phyloP scores from a whole-genome alignment of 2,329 filamentous ascomycete species.

The Aureobasidium sp. region DNA sequence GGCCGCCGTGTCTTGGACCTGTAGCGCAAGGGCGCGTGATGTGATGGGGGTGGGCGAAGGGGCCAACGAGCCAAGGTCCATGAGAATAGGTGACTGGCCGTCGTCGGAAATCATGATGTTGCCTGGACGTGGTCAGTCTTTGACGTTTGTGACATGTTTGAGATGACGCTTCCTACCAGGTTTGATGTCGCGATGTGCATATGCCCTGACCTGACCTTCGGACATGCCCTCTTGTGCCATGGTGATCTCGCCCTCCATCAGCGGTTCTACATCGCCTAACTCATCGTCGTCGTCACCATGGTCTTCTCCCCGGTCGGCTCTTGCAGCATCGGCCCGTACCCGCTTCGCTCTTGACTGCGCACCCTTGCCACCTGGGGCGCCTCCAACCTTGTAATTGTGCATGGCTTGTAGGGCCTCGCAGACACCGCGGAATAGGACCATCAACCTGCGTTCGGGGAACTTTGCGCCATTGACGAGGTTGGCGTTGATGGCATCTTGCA shows the following conservation, averaged over 20 bases:
- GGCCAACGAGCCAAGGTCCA: conserved; percentile 91
- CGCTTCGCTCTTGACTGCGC: conserved; percentile 47
- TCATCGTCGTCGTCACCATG: conserved; percentile 49
- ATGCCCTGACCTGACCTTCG: conserved; percentile 64
- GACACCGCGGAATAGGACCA: conserved; percentile 86
- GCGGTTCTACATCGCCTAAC: conserved; percentile 65
- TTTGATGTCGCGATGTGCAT: conserved; percentile 95
- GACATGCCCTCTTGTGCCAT: conserved; percentile 58
- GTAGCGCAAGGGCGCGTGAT: conserved; percentile 78
- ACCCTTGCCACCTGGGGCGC: conserved; percentile 42
- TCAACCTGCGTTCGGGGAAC: conserved; percentile 80
- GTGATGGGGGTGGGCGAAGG: conserved; percentile 83
- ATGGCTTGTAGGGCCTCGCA: conserved; percentile 81
- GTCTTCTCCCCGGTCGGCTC: conserved; percentile 42
- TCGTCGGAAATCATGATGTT: conserved; percentile 99
- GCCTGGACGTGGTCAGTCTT: conserved; percentile 33
- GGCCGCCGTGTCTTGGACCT: conserved; percentile 86
- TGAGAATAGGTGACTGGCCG: conserved; percentile 80
- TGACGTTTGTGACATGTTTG: background rate
- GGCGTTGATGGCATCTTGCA: conserved; percentile 97
- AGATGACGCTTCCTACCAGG: conserved; percentile 53
- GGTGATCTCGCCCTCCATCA: conserved; percentile 72
- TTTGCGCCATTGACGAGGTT: conserved; percentile 90
- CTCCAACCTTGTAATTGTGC: conserved; percentile 72
- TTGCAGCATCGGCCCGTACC: conserved; percentile 46